Percentiles rank a stretch among this genome's conserved stretches.
These are phyloP conservation scores for Rachicladosporium sp. DNA, from an alignment of 2,329 filamentous ascomycete species.

Conservation along the genomic window DNA sequence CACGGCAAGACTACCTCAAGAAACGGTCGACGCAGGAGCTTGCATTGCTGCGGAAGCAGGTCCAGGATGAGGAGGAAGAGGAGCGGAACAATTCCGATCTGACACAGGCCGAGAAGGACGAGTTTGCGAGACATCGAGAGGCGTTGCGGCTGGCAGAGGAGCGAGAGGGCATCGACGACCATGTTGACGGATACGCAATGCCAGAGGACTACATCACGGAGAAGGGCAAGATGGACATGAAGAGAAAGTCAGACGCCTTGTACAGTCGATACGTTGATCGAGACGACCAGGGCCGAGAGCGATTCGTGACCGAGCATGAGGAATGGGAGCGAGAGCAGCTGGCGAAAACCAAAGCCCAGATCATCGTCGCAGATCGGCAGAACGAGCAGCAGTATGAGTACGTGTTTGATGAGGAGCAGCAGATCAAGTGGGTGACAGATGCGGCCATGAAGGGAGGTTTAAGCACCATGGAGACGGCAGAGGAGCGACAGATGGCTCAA, in stretches of 20 bases:
- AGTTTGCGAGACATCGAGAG: constrained; percentile 82
- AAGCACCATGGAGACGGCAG: constrained; percentile 54
- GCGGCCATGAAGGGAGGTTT: constrained; percentile 59
- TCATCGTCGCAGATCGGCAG: constrained; percentile 59
- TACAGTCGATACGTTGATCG: constrained; percentile 83
- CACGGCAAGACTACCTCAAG: constrained; percentile 83
- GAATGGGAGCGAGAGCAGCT: constrained; percentile 91
- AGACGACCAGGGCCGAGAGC: constrained; percentile 78
- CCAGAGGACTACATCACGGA: constrained; percentile 93
- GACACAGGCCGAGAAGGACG: constrained; percentile 66
- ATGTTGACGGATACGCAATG: constrained; percentile 82
- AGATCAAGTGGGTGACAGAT: constrained; percentile 74
- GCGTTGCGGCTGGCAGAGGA: constrained; percentile 48
- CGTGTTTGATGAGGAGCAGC: constrained; percentile 80
- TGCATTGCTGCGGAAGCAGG: constrained; percentile 76
- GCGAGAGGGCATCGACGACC: constrained; percentile 75
- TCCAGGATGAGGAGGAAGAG: constrained; percentile 67
- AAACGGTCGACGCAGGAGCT: constrained; percentile 82
- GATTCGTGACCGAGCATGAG: constrained; percentile 84
- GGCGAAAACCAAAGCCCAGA: constrained; percentile 76
- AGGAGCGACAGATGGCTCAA: constrained; percentile 65
- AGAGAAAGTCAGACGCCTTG: constrained; percentile 77
- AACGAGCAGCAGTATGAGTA: constrained; percentile 82
- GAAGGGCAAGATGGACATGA: constrained; percentile 76
- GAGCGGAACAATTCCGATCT: constrained; percentile 66